Evolutionary conservation across 805 yeast species (phyloP).

Genomic region (Barnettozyma californica): DNA sequence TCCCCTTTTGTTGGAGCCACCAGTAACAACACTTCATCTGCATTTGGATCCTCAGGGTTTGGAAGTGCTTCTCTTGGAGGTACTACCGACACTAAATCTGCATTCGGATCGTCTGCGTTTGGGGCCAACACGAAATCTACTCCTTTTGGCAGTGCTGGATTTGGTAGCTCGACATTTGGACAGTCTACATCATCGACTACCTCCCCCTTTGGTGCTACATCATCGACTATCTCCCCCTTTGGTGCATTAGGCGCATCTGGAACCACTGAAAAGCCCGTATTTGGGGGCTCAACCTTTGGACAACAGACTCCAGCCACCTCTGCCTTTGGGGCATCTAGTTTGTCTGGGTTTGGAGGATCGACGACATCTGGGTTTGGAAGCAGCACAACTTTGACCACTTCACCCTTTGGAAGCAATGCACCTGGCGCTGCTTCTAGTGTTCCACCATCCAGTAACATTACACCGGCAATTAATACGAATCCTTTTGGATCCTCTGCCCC

Average conservation of each 20-base stretch:
- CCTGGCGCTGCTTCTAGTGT: background rate
- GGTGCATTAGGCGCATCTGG: conserved; percentile 13
- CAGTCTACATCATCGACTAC: conserved; percentile 4
- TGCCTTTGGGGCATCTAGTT: background rate
- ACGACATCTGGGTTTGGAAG: conserved; percentile 5
- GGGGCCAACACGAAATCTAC: conserved; percentile 3
- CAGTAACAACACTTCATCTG: conserved; percentile 4
- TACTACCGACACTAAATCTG: background rate
- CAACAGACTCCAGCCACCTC: background rate
- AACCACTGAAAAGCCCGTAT: background rate
- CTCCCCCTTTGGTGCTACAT: conserved; percentile 5
- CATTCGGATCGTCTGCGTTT: conserved; percentile 12
- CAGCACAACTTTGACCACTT: background rate
- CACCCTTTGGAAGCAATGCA: background rate
- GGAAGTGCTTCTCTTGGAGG: background rate
- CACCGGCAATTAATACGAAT: background rate
- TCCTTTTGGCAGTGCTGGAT: background rate
- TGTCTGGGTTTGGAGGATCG: background rate
- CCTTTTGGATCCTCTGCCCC: conserved; percentile 4
- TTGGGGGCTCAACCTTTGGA: conserved; percentile 23
- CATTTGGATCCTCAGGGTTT: conserved; percentile 9
- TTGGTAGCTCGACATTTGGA: background rate
- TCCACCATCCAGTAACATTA: background rate
- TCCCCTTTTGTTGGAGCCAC: background rate
- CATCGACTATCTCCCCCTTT: conserved; percentile 4